Evolutionary conservation across 2,329 filamentous ascomycete genomes (phyloP).

Genomic region (Beauveria sp.): DNA sequence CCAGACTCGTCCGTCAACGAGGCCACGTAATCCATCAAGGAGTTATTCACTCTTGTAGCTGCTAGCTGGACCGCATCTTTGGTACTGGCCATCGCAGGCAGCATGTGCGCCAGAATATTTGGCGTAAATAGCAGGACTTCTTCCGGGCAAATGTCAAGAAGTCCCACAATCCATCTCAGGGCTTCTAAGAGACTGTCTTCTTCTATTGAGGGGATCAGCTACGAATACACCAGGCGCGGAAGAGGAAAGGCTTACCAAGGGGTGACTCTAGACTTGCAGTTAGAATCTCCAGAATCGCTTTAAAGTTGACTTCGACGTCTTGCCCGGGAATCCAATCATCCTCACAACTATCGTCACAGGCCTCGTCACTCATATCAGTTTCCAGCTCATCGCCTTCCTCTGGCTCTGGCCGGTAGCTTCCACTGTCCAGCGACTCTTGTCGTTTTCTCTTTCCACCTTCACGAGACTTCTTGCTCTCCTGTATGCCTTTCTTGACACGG

Average conservation of each 20-base stretch:
- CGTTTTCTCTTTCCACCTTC: slow-evolving; percentile 62
- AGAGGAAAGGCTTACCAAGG: slow-evolving; percentile 45
- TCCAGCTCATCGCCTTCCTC: slow-evolving; percentile 56
- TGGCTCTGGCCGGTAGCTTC: slow-evolving; percentile 48
- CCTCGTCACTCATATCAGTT: slow-evolving; percentile 49
- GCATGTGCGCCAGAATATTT: slow-evolving; percentile 79
- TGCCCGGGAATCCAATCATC: slow-evolving; percentile 97
- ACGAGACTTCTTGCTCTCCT: slow-evolving; percentile 70
- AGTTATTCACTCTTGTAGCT: slow-evolving; percentile 81
- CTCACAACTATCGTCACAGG: slow-evolving; percentile 58
- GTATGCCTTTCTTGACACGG: slow-evolving; percentile 82
- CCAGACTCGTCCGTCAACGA: slow-evolving; percentile 68
- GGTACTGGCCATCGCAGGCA: slow-evolving; percentile 88
- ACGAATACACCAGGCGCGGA: not conserved
- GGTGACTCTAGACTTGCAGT: slow-evolving; percentile 82
- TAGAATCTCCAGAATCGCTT: slow-evolving; percentile 84
- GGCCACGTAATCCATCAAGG: slow-evolving; percentile 89
- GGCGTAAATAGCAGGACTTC: slow-evolving; percentile 94
- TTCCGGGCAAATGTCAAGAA: slow-evolving; percentile 94
- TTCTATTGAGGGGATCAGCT: slow-evolving; percentile 40
- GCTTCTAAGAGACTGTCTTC: slow-evolving; percentile 89
- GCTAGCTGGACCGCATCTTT: slow-evolving; percentile 84
- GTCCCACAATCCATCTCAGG: slow-evolving; percentile 89
- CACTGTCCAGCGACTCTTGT: slow-evolving; percentile 61
- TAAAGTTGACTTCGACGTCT: slow-evolving; percentile 90